phyloP scores from a whole-genome alignment of 2,329 filamentous ascomycete species.

The Cladosporium phlei region DNA sequence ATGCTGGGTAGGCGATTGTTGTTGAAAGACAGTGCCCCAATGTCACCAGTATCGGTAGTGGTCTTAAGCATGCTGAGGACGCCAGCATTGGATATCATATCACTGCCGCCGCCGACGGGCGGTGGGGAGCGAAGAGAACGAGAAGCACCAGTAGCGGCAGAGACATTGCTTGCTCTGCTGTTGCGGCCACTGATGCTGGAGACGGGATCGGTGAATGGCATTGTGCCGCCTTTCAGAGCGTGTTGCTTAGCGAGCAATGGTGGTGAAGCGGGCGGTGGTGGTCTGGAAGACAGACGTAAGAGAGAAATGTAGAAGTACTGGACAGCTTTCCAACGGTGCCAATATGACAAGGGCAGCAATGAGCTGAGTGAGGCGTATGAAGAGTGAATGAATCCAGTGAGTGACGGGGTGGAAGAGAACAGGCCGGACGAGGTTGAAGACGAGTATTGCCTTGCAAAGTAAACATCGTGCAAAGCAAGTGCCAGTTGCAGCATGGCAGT shows the following conservation, averaged over 20 bases:
- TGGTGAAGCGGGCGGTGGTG: conserved; percentile 19
- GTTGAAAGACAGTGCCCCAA: conserved; percentile 38
- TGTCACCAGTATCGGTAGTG: conserved; percentile 45
- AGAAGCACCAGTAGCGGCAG: conserved; percentile 31
- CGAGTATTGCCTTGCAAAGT: too few relatives aligned
- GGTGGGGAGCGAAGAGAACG: conserved; percentile 27
- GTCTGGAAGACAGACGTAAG: conserved; percentile 9
- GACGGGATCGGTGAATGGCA: conserved; percentile 43
- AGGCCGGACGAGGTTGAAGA: conserved; percentile 5
- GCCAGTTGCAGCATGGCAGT: too few relatives aligned
- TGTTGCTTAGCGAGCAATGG: conserved; percentile 23
- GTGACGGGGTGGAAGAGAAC: conserved; percentile 8
- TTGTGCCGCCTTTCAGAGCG: conserved; percentile 32
- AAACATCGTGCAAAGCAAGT: too few relatives aligned
- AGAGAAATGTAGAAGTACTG: conserved; percentile 11
- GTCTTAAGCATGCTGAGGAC: conserved; percentile 49
- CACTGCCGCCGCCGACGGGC: conserved; percentile 27
- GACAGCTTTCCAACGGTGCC: conserved; percentile 28
- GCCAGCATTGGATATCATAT: conserved; percentile 35
- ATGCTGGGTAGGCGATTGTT: conserved; percentile 35
- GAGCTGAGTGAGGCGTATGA: conserved; percentile 20
- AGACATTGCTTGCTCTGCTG: conserved; percentile 45
- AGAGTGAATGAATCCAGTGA: conserved; percentile 11
- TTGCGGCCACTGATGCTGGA: conserved; percentile 43
- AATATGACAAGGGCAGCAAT: conserved; percentile 20